Conservation (phyloP, 2,329 filamentous ascomycete genomes). For the Chalaropsis ovoidea region DNA sequence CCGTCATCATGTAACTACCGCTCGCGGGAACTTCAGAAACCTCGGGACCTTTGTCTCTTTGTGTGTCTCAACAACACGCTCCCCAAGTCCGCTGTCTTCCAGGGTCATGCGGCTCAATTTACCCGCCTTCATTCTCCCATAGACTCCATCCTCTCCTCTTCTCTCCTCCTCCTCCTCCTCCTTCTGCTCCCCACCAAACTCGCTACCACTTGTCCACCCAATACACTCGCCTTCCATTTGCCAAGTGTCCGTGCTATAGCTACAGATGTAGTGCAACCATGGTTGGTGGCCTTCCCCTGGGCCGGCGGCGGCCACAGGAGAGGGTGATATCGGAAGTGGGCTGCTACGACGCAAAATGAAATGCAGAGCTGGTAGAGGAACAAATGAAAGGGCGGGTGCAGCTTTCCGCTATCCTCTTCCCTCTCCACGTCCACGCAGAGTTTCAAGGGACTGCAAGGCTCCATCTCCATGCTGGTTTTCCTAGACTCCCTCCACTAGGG, state of each 20-base stretch:
- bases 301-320: not conserved
- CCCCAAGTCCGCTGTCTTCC: too few relatives aligned
- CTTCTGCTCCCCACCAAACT: not conserved
- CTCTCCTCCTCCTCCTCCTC: too few relatives aligned
- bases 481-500: not conserved
- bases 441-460: not conserved
- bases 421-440: too few relatives aligned
- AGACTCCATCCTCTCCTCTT: not conserved
- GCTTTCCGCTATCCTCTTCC: not conserved
- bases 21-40: not conserved
- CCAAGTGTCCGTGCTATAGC: conserved; percentile 1
- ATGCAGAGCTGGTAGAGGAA: not conserved
- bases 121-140: not conserved
- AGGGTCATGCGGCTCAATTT: too few relatives aligned
- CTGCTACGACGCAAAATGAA: not conserved
- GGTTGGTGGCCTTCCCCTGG: not conserved
- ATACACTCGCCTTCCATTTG: not conserved
- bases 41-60: not conserved
- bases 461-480: not conserved
- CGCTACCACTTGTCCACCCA: not conserved
- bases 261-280: not conserved
- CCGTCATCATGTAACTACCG: not conserved
- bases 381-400: not conserved
- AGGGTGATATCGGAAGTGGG: conserved; percentile 2
- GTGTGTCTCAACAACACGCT: not conserved